Base-by-base conservation (phyloP, 148 eudicot species). In the Rhododendron simsii region DNA sequence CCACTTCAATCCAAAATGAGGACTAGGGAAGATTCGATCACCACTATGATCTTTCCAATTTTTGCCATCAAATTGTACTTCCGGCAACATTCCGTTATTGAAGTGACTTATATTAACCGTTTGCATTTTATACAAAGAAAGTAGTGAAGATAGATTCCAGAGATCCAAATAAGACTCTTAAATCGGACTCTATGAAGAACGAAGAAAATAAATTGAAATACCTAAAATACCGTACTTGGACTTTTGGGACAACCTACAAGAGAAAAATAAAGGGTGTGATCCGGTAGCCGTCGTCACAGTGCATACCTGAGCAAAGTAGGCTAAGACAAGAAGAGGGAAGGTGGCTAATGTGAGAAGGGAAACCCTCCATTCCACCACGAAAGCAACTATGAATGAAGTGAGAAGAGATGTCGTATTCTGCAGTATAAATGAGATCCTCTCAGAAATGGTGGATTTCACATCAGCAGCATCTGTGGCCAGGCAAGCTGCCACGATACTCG, bases 321-420 rank as follows among this genome's bases (percentile, higher is more conserved):
- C 99, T 0, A 95, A 92, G 86, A 97, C 99, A 41, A 97, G 94
- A 87, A 97, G 99, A 35, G 99, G 99, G 91, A 97, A 97, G n/a
- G 99, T 97, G 85, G 89, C 98, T 20, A 97, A 87, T 53, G 95
- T 95, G 87, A 97, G 96, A 85, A 97, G 95, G 67, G 99, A 95
- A 84, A 97, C 98, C 89, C 98, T 93, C 99, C 99, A 97, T 78
- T 97, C 99, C 73, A 97, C 94, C 44, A 95, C 89, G 92, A 97
- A 97, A 61, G 99, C 99, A 55, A 97, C 98, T 53, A 97, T 95
- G 90, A 97, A 97, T 23, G 99, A 97, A 76, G 98, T 94, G 87
- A 97, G 95, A 61, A 95, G 99, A 9, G 98, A 97, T 15, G 99
- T 97, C 99, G 94, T 97, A 79, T 97, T 97, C 84, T 97, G 99